phyloP scores from a whole-genome alignment of 805 yeast genomes.

The Hanseniaspora meyeri region DNA sequence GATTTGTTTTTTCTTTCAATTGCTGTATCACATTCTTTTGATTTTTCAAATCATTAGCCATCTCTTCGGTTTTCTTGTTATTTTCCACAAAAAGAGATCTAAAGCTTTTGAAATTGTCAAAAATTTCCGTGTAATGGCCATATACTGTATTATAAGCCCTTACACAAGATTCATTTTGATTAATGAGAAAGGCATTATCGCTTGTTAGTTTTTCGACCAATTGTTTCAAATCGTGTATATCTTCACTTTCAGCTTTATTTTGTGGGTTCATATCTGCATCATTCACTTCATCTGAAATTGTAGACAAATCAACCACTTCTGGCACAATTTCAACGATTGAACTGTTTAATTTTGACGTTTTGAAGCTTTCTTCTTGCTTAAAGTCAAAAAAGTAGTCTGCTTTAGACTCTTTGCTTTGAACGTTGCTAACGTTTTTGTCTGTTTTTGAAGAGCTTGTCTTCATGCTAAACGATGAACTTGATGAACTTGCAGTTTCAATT shows the following conservation, averaged over 20 bases:
- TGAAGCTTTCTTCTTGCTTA: not conserved
- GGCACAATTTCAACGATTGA: not conserved
- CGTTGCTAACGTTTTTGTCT: constrained; percentile 24
- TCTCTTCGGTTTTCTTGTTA: constrained; percentile 21
- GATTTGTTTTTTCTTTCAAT: constrained; percentile 21
- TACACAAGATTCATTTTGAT: not conserved
- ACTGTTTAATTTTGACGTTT: not conserved
- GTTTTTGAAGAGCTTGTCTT: constrained; percentile 22
- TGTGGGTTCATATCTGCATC: constrained; percentile 11
- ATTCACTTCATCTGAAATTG: not conserved
- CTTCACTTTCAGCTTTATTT: not conserved
- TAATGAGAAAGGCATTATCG: not conserved
- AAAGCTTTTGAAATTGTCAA: not conserved
- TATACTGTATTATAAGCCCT: not conserved
- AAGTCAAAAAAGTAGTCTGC: too few relatives aligned
- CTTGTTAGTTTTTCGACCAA: not conserved
- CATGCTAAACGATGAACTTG: not conserved
- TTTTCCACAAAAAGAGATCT: constrained; percentile 19
- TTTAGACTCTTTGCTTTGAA: constrained; percentile 18
- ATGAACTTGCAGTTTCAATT: constrained; percentile 8
- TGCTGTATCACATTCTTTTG: constrained; percentile 21
- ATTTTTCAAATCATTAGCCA: constrained; percentile 20
- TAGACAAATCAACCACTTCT: constrained; percentile 8
- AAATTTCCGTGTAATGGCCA: not conserved
- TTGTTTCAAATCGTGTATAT: not conserved